A percentile compares a stretch with the other conserved stretches of the same genome.
phyloP scores from a whole-genome alignment of 129 eudicot species.

The Sambucus nigra region DNA sequence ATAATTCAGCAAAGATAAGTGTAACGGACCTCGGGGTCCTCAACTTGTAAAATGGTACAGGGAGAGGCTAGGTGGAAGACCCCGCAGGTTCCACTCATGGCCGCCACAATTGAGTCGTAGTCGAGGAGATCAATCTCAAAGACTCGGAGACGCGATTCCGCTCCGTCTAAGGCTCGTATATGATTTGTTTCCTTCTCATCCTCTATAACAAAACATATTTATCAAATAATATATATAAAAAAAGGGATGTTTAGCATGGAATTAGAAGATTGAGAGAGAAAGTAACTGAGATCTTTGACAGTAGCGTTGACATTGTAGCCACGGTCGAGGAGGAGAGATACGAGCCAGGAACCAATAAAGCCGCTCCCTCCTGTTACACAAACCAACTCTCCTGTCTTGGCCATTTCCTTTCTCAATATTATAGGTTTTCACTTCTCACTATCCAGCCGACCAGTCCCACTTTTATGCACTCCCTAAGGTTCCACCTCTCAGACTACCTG shows the following conservation, averaged over 20 bases:
- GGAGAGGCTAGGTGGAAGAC: constrained; percentile 94
- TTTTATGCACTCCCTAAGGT: no score
- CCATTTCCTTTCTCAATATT: constrained; percentile 4
- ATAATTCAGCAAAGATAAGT: background rate
- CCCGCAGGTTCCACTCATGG: constrained; percentile 55
- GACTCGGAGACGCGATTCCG: constrained; percentile 64
- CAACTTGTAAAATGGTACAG: constrained; percentile 49
- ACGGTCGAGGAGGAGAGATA: constrained; percentile 75
- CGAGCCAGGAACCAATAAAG: constrained; percentile 71
- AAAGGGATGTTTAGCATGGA: no score
- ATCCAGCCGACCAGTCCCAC: no score
- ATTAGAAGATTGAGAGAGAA: background rate
- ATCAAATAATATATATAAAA: no score
- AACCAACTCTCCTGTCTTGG: constrained; percentile 25
- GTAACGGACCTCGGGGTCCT: constrained; percentile 83
- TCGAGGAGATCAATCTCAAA: constrained; percentile 80
- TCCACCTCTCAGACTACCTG: no score
- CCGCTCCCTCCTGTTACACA: constrained; percentile 98
- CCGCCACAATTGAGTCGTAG: constrained; percentile 64
- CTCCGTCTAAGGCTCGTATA: constrained; percentile 58
- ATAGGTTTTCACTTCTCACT: no score
- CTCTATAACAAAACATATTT: constrained; percentile 18
- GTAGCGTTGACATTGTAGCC: constrained; percentile 98
- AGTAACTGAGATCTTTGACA: constrained; percentile 61
- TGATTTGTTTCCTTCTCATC: constrained; percentile 89